Conservation (phyloP, 805 yeast species). For the Saccharomycopsis sp. region DNA sequence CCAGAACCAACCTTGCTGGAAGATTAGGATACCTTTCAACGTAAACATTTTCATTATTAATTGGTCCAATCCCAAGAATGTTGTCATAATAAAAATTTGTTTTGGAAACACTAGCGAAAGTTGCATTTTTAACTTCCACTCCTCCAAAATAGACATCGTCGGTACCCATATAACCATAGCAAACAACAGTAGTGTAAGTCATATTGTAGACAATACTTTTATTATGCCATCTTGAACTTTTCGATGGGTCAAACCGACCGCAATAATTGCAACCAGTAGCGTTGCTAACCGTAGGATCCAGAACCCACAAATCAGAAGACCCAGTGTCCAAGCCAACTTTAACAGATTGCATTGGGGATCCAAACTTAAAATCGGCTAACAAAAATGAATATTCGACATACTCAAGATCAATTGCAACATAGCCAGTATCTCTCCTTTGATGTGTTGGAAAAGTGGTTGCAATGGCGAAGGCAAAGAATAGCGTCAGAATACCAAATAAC, state of each 20-base stretch:
- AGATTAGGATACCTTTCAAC: constrained; percentile 12
- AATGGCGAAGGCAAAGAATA: too few species aligned
- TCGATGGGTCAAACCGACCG: constrained; percentile 7
- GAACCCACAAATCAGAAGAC: constrained; percentile 29
- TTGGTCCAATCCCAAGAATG: constrained; percentile 12
- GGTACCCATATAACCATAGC: constrained; percentile 12
- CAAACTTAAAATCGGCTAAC: constrained; percentile 8
- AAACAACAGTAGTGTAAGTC: constrained; percentile 10
- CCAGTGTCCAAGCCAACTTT: constrained; percentile 28
- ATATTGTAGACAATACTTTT: constrained; percentile 10
- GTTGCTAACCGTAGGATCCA: constrained; percentile 16
- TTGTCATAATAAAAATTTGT: too few species aligned
- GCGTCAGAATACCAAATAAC: too few species aligned
- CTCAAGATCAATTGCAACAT: constrained; percentile 1
- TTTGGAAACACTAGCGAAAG: constrained; percentile 14
- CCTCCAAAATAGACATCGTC: constrained; percentile 8
- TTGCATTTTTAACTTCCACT: neutral
- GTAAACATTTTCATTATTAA: constrained; percentile 10
- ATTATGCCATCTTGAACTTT: constrained; percentile 5
- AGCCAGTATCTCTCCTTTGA: constrained; percentile 5
- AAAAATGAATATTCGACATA: constrained; percentile 8
- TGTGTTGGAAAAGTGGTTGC: neutral
- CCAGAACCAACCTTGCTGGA: neutral
- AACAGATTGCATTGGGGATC: constrained; percentile 21
- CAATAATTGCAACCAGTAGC: constrained; percentile 1